These are phyloP conservation scores for Fusarium brachygibbosum DNA, from an alignment of 2,329 filamentous ascomycete genomes.

Conservation along the genomic window DNA sequence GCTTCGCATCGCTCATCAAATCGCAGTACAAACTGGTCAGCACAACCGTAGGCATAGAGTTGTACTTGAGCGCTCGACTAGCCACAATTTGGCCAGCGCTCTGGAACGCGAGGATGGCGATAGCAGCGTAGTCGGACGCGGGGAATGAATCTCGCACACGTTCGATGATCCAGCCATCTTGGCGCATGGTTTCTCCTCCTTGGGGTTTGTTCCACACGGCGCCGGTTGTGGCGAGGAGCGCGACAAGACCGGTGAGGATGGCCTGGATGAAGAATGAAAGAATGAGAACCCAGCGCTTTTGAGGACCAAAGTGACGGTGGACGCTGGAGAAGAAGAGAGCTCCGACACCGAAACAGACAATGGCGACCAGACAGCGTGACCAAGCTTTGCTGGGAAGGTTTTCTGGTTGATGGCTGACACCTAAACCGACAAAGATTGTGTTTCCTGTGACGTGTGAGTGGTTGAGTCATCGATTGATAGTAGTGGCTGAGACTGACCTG, in stretches of 20 bases:
- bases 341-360: slow-evolving; percentile 44
- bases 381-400: slow-evolving; percentile 47
- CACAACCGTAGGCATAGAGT: slow-evolving; percentile 47
- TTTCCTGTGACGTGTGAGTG: slow-evolving; percentile 38
- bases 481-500: slow-evolving; percentile 33
- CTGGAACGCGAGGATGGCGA: slow-evolving; percentile 46
- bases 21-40: slow-evolving; percentile 49
- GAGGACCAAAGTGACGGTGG: slow-evolving; percentile 46
- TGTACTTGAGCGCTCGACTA: slow-evolving; percentile 47
- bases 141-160: slow-evolving; percentile 43
- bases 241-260: slow-evolving; percentile 44
- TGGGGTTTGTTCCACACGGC: slow-evolving; percentile 42
- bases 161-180: slow-evolving; percentile 42
- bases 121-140: slow-evolving; percentile 44
- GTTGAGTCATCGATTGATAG: neutral
- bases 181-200: slow-evolving; percentile 28
- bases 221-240: slow-evolving; percentile 45
- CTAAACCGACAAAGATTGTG: slow-evolving; percentile 48
- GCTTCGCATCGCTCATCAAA: slow-evolving; percentile 47
- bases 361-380: slow-evolving; percentile 50
- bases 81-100: slow-evolving; percentile 48
- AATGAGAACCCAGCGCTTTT: slow-evolving; percentile 48
- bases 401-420: slow-evolving; percentile 46
- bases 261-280: slow-evolving; percentile 43
- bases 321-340: slow-evolving; percentile 49